A percentile compares a stretch with the other conserved stretches of the same genome.
phyloP scores from a whole-genome alignment of 2,329 filamentous ascomycete species.

The Emmonsiellopsis sp. region DNA sequence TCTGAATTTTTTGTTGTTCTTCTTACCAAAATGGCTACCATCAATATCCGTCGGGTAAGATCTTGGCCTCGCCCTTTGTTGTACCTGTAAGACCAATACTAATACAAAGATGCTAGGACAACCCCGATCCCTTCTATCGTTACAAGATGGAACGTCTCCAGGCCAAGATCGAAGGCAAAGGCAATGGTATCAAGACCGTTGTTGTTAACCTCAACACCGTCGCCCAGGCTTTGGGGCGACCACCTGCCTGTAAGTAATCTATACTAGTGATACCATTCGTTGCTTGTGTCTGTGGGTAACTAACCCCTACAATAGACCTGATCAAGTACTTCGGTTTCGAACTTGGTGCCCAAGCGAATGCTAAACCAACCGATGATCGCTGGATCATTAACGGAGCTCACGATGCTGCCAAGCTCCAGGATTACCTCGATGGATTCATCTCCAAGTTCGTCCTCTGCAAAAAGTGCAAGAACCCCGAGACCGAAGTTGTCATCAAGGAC shows the following conservation, averaged over 20 bases:
- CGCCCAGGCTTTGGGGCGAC: constrained; percentile 81
- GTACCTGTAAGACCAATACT: constrained; percentile 1
- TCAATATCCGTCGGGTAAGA: constrained; percentile 80
- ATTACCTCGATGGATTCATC: constrained; percentile 98
- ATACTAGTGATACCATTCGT: neutral
- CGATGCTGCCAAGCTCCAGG: constrained; percentile 89
- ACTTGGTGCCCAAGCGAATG: constrained; percentile 96
- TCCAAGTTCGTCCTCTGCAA: constrained; percentile 98
- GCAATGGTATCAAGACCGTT: constrained; percentile 98
- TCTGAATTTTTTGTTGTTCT: constrained; percentile 19
- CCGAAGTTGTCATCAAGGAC: constrained; percentile 90
- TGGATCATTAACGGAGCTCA: constrained; percentile 99
- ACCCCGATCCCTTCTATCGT: constrained; percentile 97
- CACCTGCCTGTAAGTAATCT: constrained; percentile 55
- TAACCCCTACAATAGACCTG: constrained; percentile 46
- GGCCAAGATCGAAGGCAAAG: constrained; percentile 99
- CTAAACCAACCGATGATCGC: constrained; percentile 91
- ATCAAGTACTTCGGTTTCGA: constrained; percentile 99
- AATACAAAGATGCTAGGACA: constrained; percentile 47
- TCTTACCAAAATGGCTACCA: constrained; percentile 72
- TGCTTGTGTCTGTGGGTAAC: constrained; percentile 4
- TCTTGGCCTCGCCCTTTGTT: neutral
- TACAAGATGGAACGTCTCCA: constrained; percentile 99
- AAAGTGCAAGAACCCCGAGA: constrained; percentile 99
- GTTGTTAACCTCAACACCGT: constrained; percentile 95